phyloP scores from a whole-genome alignment of 2,329 filamentous ascomycete species.

The Cadophora sp. region DNA sequence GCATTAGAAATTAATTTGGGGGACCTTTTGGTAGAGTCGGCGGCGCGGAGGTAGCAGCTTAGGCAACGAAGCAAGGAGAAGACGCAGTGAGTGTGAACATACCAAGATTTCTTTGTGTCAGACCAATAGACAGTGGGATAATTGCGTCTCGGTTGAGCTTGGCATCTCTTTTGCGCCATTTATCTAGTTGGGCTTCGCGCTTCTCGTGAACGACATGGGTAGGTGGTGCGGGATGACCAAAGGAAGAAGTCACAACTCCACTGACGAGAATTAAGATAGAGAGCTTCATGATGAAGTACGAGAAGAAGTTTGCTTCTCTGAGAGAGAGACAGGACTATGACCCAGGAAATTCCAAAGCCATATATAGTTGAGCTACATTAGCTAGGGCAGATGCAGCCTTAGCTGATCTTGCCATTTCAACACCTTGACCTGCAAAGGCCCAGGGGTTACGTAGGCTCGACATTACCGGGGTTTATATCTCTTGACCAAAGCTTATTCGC shows the following conservation, averaged over 20 bases:
- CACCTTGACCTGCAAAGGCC: neutral
- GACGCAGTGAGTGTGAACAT: conserved; percentile 35
- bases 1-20: neutral
- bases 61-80: neutral
- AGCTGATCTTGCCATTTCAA: neutral
- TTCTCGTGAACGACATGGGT: conserved; percentile 35
- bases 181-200: conserved; percentile 24
- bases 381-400: neutral
- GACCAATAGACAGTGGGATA: conserved; percentile 45
- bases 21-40: neutral
- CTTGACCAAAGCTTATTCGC: neutral
- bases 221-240: conserved; percentile 24
- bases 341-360: neutral
- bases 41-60: neutral
- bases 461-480: neutral
- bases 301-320: neutral
- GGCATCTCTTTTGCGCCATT: conserved; percentile 26
- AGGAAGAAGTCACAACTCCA: conserved; percentile 19
- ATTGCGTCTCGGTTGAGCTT: conserved; percentile 29
- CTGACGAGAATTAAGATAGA: conserved; percentile 24
- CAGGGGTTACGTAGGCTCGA: too few relatives aligned
- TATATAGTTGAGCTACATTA: neutral
- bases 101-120: conserved; percentile 53
- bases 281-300: conserved; percentile 29
- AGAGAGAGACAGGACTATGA: neutral